Base-by-base conservation (phyloP, 2,329 filamentous ascomycete genomes). In the Colletotrichum orchidophilum region DNA sequence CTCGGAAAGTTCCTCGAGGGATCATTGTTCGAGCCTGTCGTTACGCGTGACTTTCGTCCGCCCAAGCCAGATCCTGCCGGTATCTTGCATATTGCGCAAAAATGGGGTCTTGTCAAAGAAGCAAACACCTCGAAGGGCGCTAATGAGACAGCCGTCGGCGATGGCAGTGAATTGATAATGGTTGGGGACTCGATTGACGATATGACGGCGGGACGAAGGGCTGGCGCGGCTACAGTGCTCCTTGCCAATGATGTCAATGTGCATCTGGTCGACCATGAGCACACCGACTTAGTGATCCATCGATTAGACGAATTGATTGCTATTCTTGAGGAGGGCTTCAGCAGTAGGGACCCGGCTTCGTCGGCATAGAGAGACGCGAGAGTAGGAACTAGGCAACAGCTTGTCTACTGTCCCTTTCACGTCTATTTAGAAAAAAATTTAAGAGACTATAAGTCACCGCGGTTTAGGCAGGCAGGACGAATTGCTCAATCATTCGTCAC, bases 31-130 rank as follows among this genome's bases (percentile, higher is more conserved):
- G 80, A 87, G 24, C 96, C 95, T 6, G 91, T 98, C 75, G 86
- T 98, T 49, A 98, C 95, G 8, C 88, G 96, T 12, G 94, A 95
- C 67, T 96, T 95, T 81, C 87, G 85, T 54, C 95, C 90, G 46
- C 93, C 95, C 8, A 98, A 98, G 81, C 96, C 96, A 1, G 89
- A 94, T 76, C 96, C 96, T 1, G 94, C 94, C 0, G 95, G 95
- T 0, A 95, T 98, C 66, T 78, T 97, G 79, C 93, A 96, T 80
- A 97, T 98, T 75, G 94, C 95, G 0, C 85, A 88, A 73, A 83
- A 85, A 69, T 97, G 95, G 95, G 91, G 88, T 0, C 80, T 96
- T 33, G 33, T 71, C 18, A 59, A 60, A 12, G 63, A 63, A 5
- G 8, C 54, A 11, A 49, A 46, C 12, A 63, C 27, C 24, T 66